A percentile compares a stretch with the other conserved stretches of the same genome.
Conservation (phyloP, 2,329 filamentous ascomycete genomes). For the Colletotrichum ledebouriae region DNA sequence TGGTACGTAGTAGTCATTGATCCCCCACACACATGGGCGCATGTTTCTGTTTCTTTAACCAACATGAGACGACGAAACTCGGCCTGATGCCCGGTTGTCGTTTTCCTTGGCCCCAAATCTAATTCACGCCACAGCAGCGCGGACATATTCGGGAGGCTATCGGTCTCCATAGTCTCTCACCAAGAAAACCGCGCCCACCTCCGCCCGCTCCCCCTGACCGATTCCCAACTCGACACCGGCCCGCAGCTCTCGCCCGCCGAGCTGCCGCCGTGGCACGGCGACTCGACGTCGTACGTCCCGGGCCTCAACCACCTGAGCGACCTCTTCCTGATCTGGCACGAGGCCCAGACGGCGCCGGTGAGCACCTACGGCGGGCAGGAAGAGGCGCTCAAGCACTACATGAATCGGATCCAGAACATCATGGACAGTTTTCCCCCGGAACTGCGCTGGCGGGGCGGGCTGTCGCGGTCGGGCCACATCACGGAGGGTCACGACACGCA, state of each 20-base stretch:
- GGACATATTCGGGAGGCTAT: constrained; percentile 48
- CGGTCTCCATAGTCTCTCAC: constrained; percentile 47
- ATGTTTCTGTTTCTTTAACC: neutral
- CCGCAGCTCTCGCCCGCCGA: constrained; percentile 33
- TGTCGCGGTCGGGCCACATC: constrained; percentile 48
- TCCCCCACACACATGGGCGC: neutral
- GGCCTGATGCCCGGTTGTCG: neutral
- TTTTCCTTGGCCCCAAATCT: constrained; percentile 4
- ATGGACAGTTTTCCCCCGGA: constrained; percentile 51
- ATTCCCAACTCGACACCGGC: constrained; percentile 49
- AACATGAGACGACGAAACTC: constrained; percentile 1
- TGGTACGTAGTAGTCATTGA: constrained; percentile 18
- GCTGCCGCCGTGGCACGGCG: constrained; percentile 50
- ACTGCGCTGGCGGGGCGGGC: constrained; percentile 53
- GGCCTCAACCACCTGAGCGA: constrained; percentile 52
- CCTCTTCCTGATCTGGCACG: constrained; percentile 53
- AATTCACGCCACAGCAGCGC: constrained; percentile 44
- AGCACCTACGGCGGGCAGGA: constrained; percentile 33
- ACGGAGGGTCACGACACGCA: constrained; percentile 54
- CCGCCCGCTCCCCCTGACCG: constrained; percentile 47
- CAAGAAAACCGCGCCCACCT: constrained; percentile 46
- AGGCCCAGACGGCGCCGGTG: constrained; percentile 44
- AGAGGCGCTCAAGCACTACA: constrained; percentile 32
- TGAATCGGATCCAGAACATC: constrained; percentile 47
- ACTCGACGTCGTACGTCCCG: constrained; percentile 50